Base-by-base conservation (phyloP, 768 basidiomycete species). In the Serendipita indica region DNA sequence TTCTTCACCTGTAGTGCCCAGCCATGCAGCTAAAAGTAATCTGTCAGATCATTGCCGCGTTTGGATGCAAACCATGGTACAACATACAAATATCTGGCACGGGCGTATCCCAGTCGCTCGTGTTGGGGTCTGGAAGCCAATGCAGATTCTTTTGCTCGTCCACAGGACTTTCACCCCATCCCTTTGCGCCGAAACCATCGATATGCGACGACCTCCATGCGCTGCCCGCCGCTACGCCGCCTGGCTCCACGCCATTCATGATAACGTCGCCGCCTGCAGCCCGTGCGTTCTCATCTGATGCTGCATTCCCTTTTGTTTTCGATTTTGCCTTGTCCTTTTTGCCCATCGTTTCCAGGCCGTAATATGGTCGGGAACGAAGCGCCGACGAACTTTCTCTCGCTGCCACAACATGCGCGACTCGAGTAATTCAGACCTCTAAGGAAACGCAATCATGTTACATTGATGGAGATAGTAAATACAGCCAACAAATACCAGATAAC, bases 251-350 rank as follows among this genome's bases (percentile, higher is more conserved):
- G n/a, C 16, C 49, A 37, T n/a, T 37, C n/a, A 37, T 10, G 22
- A 10, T 12, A 27, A 54, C 25, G 32, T 54, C 32, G 30, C 32
- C 32, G n/a, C n/a, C 20, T 28, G 49, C 30, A 30, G n/a, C 49
- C 32, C 30, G 16, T 28, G 25, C 22, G 32, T 54, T 27, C 32
- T 33, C 49, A 20, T 30, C 49, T n/a, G 49, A 54, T n/a, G 22
- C 49, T 25, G 22, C 49, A 28, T 16, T 28, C n/a, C 16, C 32
- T 28, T 54, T 54, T 54, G 49, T 4, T 18, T 54, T 54, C n/a
- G 32, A 10, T 28, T 54, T 54, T 54, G 25, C n/a, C 30, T 54
- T 54, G 25, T 54, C 49, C n/a, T 54, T 54, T 18, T 54, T 54
- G 49, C 49, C 49, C 49, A 54, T 54, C 18, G n/a, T 12, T 54